phyloP scores from a whole-genome alignment of 345 rosid genomes.

The Syzygium aromaticum region DNA sequence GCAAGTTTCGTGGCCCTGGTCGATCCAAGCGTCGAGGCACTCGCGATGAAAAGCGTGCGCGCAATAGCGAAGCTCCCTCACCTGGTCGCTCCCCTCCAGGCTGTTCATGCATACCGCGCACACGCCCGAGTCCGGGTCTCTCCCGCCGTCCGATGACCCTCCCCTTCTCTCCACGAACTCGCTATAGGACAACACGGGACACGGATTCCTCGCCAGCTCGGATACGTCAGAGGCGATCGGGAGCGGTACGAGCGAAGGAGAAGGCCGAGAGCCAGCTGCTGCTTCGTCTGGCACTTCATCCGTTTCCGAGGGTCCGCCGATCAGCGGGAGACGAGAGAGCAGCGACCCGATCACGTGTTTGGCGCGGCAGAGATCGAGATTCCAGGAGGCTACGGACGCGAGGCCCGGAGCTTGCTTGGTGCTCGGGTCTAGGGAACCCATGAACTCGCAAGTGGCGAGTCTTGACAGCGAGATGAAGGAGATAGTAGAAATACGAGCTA shows the following conservation, averaged over 20 bases:
- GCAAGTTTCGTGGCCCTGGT: not conserved
- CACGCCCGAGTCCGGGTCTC: not conserved
- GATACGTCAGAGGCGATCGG: not conserved
- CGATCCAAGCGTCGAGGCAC: constrained; percentile 9
- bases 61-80: constrained; percentile 4
- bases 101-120: constrained; percentile 4
- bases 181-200: not conserved
- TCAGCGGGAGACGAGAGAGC: not conserved
- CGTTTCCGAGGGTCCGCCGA: not conserved
- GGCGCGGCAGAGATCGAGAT: not conserved
- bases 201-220: not conserved
- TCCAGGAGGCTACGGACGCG: not conserved
- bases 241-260: constrained; percentile 2
- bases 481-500: not conserved
- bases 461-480: not conserved
- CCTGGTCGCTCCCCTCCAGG: not conserved
- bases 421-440: not conserved
- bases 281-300: not conserved
- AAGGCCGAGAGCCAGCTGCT: not conserved
- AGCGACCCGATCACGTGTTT: not conserved
- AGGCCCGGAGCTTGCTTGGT: not conserved
- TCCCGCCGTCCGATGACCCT: not conserved
- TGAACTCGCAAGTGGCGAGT: not conserved
- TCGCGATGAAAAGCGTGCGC: constrained; percentile 1
- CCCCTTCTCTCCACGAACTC: not conserved